Conservation (phyloP, 257 asterid genomes). For the Scutellaria minor region DNA sequence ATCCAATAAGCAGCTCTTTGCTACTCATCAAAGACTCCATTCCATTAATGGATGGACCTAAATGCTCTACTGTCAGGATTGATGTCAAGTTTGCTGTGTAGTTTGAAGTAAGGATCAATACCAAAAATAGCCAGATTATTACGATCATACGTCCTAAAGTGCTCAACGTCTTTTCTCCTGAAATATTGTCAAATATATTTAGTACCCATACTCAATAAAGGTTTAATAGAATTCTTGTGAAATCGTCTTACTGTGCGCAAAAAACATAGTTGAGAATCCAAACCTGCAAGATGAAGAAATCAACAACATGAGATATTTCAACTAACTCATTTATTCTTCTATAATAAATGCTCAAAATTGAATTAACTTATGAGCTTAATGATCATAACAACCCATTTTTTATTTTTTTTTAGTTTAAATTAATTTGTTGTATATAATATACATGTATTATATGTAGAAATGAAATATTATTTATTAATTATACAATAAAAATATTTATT, state of each 20-base stretch:
- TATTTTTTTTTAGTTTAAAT: no score
- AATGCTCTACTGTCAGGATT: conserved; percentile 72
- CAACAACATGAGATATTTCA: no score
- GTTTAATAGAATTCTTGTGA: not conserved
- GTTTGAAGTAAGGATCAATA: conserved; percentile 69
- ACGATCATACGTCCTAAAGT: conserved; percentile 76
- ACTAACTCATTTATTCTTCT: no score
- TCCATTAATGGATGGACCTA: conserved; percentile 70
- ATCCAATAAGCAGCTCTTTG: conserved; percentile 62
- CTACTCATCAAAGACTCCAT: conserved; percentile 68
- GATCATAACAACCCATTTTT: no score
- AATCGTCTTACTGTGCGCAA: conserved; percentile 66
- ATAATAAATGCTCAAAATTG: no score
- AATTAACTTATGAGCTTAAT: no score
- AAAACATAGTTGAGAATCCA: conserved; percentile 85
- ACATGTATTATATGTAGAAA: no score
- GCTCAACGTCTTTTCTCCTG: conserved; percentile 82
- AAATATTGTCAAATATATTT: not conserved
- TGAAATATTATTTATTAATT: no score
- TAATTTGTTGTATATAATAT: no score
- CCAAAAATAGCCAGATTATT: conserved; percentile 82
- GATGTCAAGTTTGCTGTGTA: conserved; percentile 86
- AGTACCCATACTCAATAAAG: conserved; percentile 7
- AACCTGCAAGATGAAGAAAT: conserved; percentile 58
- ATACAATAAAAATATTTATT: no score